Evolutionary conservation across 352 stramenopile species (phyloP), one percentile per base, ranked within the genome.

Genomic region (Phytophthora agathidicida): DNA sequence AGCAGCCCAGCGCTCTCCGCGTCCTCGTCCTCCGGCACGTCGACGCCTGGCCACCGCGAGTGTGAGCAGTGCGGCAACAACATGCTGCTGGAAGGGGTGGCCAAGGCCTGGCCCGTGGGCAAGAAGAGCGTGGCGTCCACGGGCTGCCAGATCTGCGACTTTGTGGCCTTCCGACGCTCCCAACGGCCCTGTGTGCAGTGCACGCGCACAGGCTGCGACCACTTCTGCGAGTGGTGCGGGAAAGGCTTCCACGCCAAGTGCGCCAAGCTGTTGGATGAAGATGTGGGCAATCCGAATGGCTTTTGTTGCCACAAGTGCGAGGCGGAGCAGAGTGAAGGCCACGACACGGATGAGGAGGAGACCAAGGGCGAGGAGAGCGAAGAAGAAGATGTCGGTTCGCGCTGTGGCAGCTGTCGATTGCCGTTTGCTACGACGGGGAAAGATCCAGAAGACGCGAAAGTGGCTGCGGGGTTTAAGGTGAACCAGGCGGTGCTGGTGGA

Each of bases 161-260:
- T 89, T 37, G 84, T 94, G 39, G 70, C 70, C 17, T 87, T 77
- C 58, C 83, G 83, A 24, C 84, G 88, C 51, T 65, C 80, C 6
- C 77, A 86, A 50, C 71, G 86, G 23, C 76, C 81, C 17, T 95
- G 86, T 45, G 69, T 90, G 7, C 62, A 82, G 36, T 95, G 86
- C 59, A 37, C 75, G 26, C 77, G 73, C 37, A 65, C 63, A 7
- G 68, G 73, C 26, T 93, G 83, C 57, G 78, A 95, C 38, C 70
- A 88, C 41, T 95, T 93, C 38, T 95, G 86, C 62, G 86, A 95
- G 31, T 93, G 82, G 82, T 95, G 86, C 48, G 86, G 83, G 54
- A 80, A 88, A 36, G 86, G 86, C 33, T 90, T 88, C 63, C 86
- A 95, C 68, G 67, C 45, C 1, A 89, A 86, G 53, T 95, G 86